Evolutionary conservation across 352 stramenopile species (phyloP).

Genomic region (Phytophthora melonis): DNA sequence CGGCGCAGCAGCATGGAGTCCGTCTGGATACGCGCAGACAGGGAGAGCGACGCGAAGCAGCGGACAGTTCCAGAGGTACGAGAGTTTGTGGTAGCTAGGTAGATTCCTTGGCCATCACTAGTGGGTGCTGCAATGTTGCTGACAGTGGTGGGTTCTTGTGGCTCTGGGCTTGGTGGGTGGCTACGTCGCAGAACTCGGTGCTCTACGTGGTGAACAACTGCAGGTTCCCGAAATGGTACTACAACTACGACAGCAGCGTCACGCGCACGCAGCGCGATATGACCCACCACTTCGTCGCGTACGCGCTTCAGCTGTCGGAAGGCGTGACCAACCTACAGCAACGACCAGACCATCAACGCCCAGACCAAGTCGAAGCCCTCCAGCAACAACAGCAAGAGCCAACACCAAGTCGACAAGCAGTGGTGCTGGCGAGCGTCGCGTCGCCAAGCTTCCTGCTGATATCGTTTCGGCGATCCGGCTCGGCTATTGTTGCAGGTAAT

Average conservation of each 20-base stretch:
- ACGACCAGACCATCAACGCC: not conserved
- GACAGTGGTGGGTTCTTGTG: not conserved
- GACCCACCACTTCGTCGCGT: conserved; percentile 41
- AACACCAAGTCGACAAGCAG: not conserved
- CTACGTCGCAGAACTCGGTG: conserved; percentile 24
- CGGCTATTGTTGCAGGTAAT: not conserved
- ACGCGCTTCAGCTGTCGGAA: conserved; percentile 29
- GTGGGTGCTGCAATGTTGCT: not conserved
- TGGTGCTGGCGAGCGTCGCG: conserved; percentile 24
- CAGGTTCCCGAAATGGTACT: conserved; percentile 44
- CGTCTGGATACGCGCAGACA: conserved; percentile 31
- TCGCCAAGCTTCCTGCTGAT: conserved; percentile 37
- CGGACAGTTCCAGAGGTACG: conserved; percentile 14
- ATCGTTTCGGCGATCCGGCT: conserved; percentile 33
- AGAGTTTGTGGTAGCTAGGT: not conserved
- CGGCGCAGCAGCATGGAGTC: conserved; percentile 7
- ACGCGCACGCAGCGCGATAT: conserved; percentile 46
- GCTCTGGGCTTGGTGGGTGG: too few relatives aligned
- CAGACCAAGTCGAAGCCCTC: not conserved
- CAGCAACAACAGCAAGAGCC: not conserved
- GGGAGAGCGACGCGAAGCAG: conserved; percentile 37
- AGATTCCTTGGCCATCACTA: not conserved
- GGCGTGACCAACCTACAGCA: not conserved
- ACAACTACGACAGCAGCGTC: conserved; percentile 47
- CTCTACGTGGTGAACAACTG: conserved; percentile 47